Evolutionary conservation across 1,284 basidiomycete species (phyloP).

Genomic region (Schizophyllum commune): DNA sequence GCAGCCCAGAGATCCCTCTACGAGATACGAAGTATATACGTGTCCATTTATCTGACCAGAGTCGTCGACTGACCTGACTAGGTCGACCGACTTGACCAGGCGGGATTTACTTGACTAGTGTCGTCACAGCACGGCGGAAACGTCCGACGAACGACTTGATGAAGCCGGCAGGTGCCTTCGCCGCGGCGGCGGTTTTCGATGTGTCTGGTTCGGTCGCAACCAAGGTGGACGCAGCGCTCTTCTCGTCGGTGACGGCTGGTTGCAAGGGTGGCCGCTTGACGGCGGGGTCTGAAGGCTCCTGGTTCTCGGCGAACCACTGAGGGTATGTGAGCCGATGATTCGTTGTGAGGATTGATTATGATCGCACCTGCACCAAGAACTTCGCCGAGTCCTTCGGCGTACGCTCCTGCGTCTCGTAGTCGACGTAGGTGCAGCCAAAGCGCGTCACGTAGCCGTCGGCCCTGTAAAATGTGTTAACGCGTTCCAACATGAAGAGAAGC

Average conservation of each 20-base stretch:
- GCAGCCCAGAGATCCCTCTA: no score
- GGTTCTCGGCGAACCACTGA: background rate
- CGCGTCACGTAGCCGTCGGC: conserved; percentile 58
- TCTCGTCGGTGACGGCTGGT: background rate
- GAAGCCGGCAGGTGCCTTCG: background rate
- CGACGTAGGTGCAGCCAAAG: conserved; percentile 60
- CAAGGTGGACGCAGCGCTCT: background rate
- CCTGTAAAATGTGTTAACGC: conserved; percentile 25
- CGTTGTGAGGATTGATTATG: background rate
- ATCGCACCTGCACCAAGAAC: conserved; percentile 38
- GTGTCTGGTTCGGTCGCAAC: background rate
- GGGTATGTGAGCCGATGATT: background rate
- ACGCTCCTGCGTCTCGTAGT: conserved; percentile 64
- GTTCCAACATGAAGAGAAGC: no score
- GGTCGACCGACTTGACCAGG: no score
- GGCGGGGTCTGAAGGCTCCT: background rate
- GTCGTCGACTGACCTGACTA: no score
- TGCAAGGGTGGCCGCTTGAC: background rate
- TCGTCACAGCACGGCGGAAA: background rate
- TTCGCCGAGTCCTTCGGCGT: conserved; percentile 61
- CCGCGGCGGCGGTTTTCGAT: background rate
- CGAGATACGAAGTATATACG: no score
- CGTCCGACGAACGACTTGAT: background rate
- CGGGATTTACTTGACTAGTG: background rate
- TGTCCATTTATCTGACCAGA: no score